A percentile compares a stretch with the other conserved stretches of the same genome.
phyloP scores from a whole-genome alignment of 2,329 filamentous ascomycete species.

The Penicillium sp. region DNA sequence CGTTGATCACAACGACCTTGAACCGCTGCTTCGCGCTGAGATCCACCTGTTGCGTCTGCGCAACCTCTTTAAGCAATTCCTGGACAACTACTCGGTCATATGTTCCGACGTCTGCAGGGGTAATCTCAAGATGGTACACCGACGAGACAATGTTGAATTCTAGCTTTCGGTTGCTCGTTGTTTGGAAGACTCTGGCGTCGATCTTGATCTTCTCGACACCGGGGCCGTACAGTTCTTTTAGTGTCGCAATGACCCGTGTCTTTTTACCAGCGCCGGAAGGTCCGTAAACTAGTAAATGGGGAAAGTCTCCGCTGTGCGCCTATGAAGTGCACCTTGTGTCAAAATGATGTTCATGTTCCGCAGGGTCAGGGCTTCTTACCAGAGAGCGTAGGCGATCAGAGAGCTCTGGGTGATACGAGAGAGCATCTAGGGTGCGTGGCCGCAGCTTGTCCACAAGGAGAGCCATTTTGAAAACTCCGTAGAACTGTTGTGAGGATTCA shows the following conservation, averaged over 20 bases:
- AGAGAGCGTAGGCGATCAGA: slow-evolving; percentile 78
- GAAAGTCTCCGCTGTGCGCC: slow-evolving; percentile 96
- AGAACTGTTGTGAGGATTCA: background rate
- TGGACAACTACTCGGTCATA: slow-evolving; percentile 95
- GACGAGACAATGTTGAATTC: slow-evolving; percentile 99
- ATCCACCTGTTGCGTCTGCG: slow-evolving; percentile 98
- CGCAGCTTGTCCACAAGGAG: slow-evolving; percentile 58
- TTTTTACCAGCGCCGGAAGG: slow-evolving; percentile 96
- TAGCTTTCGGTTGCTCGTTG: slow-evolving; percentile 87
- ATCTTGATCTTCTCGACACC: slow-evolving; percentile 99
- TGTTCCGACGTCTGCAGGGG: slow-evolving; percentile 88
- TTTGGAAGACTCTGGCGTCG: slow-evolving; percentile 92
- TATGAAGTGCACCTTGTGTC: slow-evolving; percentile 31
- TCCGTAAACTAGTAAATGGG: slow-evolving; percentile 92
- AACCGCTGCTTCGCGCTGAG: slow-evolving; percentile 80
- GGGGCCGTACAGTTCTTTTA: slow-evolving; percentile 89
- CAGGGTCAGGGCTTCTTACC: slow-evolving; percentile 43
- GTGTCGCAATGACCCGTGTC: slow-evolving; percentile 85
- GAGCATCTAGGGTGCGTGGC: slow-evolving; percentile 43
- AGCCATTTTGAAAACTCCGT: slow-evolving; percentile 44
- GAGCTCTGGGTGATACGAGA: slow-evolving; percentile 82
- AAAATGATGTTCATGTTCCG: slow-evolving; percentile 2
- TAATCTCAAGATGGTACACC: slow-evolving; percentile 96
- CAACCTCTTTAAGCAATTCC: slow-evolving; percentile 91
- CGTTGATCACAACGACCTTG: slow-evolving; percentile 98